A percentile compares a stretch with the other conserved stretches of the same genome.
Evolutionary conservation across 164 flowering plant genomes (phyloP).

Genomic region (Vitis cinerea): DNA sequence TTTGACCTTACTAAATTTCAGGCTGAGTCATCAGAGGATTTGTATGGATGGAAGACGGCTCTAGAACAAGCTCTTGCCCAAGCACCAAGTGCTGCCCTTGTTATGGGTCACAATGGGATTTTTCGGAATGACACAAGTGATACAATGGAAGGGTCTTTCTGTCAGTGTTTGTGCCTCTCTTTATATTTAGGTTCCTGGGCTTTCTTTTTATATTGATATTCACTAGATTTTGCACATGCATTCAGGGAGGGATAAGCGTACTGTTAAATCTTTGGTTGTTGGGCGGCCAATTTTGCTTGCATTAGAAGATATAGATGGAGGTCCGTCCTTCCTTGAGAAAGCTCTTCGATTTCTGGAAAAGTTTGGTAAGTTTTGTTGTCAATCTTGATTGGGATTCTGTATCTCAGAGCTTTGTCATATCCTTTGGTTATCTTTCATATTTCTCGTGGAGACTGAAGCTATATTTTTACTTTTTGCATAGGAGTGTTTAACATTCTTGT

Average conservation of each 20-base stretch:
- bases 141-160: conserved; percentile 73
- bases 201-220: not conserved
- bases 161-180: conserved; percentile 68
- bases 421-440: not conserved
- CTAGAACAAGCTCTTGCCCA: conserved; percentile 93
- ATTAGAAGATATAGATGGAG: conserved; percentile 99
- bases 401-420: not conserved
- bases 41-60: conserved; percentile 97
- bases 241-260: conserved; percentile 92
- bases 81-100: conserved; percentile 98
- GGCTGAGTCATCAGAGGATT: conserved; percentile 96
- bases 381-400: not conserved
- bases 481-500: too few relatives aligned
- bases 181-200: not conserved
- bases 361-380: conserved; percentile 54
- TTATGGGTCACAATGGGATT: conserved; percentile 96
- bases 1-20: conserved; percentile 21
- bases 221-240: not conserved
- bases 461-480: not conserved
- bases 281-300: conserved; percentile 99
- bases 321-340: conserved; percentile 97
- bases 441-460: not conserved
- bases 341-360: conserved; percentile 93
- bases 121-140: conserved; percentile 82
- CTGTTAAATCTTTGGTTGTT: conserved; percentile 92